phyloP scores from a whole-genome alignment of 805 yeast species.

The Scheffersomyces coipomensis region DNA sequence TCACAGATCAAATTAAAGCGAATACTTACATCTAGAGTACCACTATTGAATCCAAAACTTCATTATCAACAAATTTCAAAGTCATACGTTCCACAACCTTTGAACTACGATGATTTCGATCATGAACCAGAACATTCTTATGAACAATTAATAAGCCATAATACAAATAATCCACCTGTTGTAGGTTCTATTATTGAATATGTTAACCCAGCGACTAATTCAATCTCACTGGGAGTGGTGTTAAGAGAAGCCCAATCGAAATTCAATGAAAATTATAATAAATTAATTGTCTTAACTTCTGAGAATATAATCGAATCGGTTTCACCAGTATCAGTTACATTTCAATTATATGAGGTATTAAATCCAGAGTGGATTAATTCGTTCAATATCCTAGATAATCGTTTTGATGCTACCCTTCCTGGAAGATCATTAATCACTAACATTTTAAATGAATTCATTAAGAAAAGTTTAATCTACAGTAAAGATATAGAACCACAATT shows the following conservation, averaged over 20 bases:
- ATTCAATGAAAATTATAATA: constrained; percentile 32
- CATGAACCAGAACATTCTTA: neutral
- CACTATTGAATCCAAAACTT: constrained; percentile 4
- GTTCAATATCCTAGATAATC: constrained; percentile 16
- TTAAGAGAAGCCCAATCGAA: constrained; percentile 25
- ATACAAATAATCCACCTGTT: constrained; percentile 14
- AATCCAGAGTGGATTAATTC: constrained; percentile 16
- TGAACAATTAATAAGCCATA: constrained; percentile 13
- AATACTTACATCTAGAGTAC: constrained; percentile 4
- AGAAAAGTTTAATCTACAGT: constrained; percentile 11
- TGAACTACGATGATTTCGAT: neutral
- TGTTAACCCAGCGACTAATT: constrained; percentile 11
- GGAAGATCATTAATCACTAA: constrained; percentile 19
- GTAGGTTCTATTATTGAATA: constrained; percentile 43
- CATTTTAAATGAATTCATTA: constrained; percentile 23
- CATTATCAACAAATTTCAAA: constrained; percentile 1
- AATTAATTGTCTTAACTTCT: constrained; percentile 28
- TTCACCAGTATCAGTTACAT: constrained; percentile 24
- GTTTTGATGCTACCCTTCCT: constrained; percentile 15
- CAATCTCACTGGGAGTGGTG: constrained; percentile 35
- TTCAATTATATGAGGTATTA: constrained; percentile 27
- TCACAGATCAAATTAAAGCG: constrained; percentile 6
- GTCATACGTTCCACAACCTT: too few species aligned
- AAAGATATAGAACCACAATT: constrained; percentile 11
- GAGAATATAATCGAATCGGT: constrained; percentile 28